These are phyloP conservation scores for Capsicum baccatum DNA, from an alignment of 257 asterid species.

Conservation along the genomic window DNA sequence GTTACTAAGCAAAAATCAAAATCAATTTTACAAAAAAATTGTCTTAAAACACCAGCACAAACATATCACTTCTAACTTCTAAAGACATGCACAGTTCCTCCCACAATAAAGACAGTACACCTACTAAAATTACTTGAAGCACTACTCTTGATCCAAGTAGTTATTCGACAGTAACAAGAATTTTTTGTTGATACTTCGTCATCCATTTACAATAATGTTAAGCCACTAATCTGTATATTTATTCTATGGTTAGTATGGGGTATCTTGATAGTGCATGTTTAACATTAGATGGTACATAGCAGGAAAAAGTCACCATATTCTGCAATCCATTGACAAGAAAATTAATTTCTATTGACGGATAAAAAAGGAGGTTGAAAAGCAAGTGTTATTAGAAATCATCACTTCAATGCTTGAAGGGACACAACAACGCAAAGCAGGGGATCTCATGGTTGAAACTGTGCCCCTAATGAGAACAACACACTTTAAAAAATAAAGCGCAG, in stretches of 20 bases:
- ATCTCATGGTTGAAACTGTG: background rate
- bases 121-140: background rate
- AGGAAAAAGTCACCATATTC: slow-evolving; percentile 9
- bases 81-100: background rate
- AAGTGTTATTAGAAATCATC: background rate
- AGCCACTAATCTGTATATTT: background rate
- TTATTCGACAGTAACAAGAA: background rate
- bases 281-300: background rate
- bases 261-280: background rate
- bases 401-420: background rate
- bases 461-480: too few species aligned
- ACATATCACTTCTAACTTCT: background rate
- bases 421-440: background rate
- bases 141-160: slow-evolving; percentile 10
- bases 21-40: background rate
- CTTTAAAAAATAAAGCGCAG: background rate
- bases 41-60: background rate
- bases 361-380: slow-evolving; percentile 3
- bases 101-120: background rate
- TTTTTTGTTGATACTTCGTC: background rate
- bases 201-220: background rate
- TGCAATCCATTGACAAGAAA: background rate
- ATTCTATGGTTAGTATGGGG: background rate
- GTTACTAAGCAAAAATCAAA: background rate
- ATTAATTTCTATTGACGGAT: background rate